Evolutionary conservation across 805 yeast species (phyloP), one percentile per base, ranked within the genome.

Genomic region (Saccharomyces mikatae): DNA sequence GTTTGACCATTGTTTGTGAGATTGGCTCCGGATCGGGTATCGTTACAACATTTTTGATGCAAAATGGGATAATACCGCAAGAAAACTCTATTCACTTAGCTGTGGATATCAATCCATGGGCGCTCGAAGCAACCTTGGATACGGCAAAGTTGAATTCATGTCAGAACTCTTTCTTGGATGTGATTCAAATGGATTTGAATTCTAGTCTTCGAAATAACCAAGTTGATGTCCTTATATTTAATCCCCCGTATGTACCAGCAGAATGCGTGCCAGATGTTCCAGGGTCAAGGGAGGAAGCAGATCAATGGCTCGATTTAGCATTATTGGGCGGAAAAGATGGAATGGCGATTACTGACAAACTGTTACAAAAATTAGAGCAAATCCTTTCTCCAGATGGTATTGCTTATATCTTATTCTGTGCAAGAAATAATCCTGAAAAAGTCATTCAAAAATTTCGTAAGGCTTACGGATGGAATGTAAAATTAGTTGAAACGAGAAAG

Each of bases 211-310:
- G 78, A 11, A 63, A 64, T 0, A 60, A 75, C 1, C 51, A 71
- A 4, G 76, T 90, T 1, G 98, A 94, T 63, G 54, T 92, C 0
- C 72, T 94, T 24, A 75, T 94, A 0, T 94, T 94, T 71, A 94
- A 94, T 64, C 99, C 99, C 0, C 99, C 99, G 0, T 94, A 94
- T 66, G 99, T 94, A 1, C 99, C 99, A 0, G 88, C 92, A 1
- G 90, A 83, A 55, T 65, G 63, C 0, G 86, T 89, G 0, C 97
- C 98, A 0, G 64, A 58, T 0, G 60, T 79, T 1, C 94, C 94
- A 0, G 56, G 55, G 0, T 47, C 62, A 0, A 61, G 59, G 0
- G 76, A 74, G 2, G 79, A 76, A 9, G 83, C 80, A 21, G 76
- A 77, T 30, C 74, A 75, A 14, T 90, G 97, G 97, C 74, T 94